Evolutionary conservation across 1,284 basidiomycete genomes (phyloP).

Genomic region (Waitea zeae): DNA sequence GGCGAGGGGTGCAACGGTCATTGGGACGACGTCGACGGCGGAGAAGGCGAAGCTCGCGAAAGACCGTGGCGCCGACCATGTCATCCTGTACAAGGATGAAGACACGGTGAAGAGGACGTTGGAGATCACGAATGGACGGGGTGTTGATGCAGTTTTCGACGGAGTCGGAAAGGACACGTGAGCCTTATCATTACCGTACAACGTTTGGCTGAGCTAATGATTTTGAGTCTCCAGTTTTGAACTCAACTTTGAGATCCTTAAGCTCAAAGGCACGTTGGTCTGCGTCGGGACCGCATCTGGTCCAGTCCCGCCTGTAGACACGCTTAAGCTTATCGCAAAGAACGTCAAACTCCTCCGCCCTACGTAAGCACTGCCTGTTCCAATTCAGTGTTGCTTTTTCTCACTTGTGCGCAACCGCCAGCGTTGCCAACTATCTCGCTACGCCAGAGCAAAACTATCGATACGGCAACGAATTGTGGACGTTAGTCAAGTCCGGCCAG

Average conservation of each 20-base stretch:
- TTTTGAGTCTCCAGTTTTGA: slow-evolving; percentile 64
- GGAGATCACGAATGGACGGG: slow-evolving; percentile 68
- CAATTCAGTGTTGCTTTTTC: slow-evolving; percentile 1
- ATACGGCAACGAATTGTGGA: slow-evolving; percentile 56
- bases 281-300: slow-evolving; percentile 89
- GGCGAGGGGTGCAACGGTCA: slow-evolving; percentile 71
- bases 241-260: slow-evolving; percentile 64
- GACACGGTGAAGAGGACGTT: slow-evolving; percentile 57
- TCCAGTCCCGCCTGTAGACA: slow-evolving; percentile 51
- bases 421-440: slow-evolving; percentile 47
- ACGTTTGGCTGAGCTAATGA: too few species aligned
- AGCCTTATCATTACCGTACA: slow-evolving; percentile 16
- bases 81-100: slow-evolving; percentile 67
- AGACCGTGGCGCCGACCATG: slow-evolving; percentile 70
- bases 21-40: slow-evolving; percentile 81
- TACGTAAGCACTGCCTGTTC: slow-evolving; percentile 26
- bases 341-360: slow-evolving; percentile 71
- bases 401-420: slow-evolving; percentile 13
- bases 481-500: slow-evolving; percentile 37
- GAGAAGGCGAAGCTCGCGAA: slow-evolving; percentile 80
- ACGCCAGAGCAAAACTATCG: slow-evolving; percentile 55
- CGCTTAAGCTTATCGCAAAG: slow-evolving; percentile 65
- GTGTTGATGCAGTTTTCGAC: slow-evolving; percentile 81
- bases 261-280: slow-evolving; percentile 74
- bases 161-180: slow-evolving; percentile 89